A percentile compares a stretch with the other conserved stretches of the same genome.
phyloP scores from a whole-genome alignment of 2,329 filamentous ascomycete genomes.

The Ophiognomonia clavigignenti-juglandacearum region DNA sequence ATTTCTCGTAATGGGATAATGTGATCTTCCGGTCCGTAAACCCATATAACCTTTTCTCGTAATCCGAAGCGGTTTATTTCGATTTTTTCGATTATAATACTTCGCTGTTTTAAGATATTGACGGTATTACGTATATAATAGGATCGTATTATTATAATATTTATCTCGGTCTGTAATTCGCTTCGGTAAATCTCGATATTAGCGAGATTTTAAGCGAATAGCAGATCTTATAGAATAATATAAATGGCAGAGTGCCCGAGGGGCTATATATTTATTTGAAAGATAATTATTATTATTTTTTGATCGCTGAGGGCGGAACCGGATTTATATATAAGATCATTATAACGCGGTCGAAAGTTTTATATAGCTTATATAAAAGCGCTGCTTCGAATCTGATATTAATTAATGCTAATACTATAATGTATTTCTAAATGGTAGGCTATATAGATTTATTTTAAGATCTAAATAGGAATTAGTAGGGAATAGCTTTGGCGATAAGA shows the following conservation, averaged over 20 bases:
- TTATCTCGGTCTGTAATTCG: slow-evolving; percentile 35
- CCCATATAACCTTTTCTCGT: slow-evolving; percentile 36
- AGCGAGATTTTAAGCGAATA: slow-evolving; percentile 32
- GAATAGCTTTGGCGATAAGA: slow-evolving; percentile 34
- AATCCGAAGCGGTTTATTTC: slow-evolving; percentile 44
- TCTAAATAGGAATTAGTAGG: slow-evolving; percentile 33
- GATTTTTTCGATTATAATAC: slow-evolving; percentile 49
- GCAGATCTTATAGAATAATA: slow-evolving; percentile 42
- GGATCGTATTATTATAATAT: slow-evolving; percentile 34
- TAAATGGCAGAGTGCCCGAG: slow-evolving; percentile 39
- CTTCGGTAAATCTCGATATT: slow-evolving; percentile 34
- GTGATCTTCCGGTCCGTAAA: slow-evolving; percentile 39
- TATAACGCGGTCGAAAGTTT: slow-evolving; percentile 36
- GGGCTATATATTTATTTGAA: slow-evolving; percentile 50
- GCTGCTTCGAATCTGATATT: slow-evolving; percentile 40
- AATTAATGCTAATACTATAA: slow-evolving; percentile 37
- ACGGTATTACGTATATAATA: slow-evolving; percentile 48
- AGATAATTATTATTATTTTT: slow-evolving; percentile 47
- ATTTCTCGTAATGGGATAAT: slow-evolving; percentile 33
- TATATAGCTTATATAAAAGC: slow-evolving; percentile 40
- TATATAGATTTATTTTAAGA: slow-evolving; percentile 55
- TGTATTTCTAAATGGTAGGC: slow-evolving; percentile 48
- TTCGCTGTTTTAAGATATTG: slow-evolving; percentile 49
- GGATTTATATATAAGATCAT: slow-evolving; percentile 43
- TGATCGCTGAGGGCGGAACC: slow-evolving; percentile 49